Percentiles rank a stretch among this genome's conserved stretches.
These are phyloP conservation scores for Patellifolia procumbens DNA, from an alignment of 179 eudicot species.

Conservation along the genomic window DNA sequence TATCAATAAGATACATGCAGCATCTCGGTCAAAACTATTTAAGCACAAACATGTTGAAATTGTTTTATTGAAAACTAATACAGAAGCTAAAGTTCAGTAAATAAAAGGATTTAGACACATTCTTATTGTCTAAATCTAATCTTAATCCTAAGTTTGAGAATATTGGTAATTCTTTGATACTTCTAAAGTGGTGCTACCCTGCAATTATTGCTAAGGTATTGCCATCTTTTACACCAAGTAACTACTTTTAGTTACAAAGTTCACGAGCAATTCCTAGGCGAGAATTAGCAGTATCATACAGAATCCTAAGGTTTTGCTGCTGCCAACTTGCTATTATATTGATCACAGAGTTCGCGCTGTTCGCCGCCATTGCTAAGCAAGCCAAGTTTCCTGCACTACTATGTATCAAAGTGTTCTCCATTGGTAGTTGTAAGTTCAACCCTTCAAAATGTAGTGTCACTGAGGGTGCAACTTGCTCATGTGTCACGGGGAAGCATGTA, in stretches of 20 bases:
- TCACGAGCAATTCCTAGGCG: conserved; percentile 78
- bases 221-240: background rate
- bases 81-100: too few relatives aligned
- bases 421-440: conserved; percentile 60
- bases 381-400: conserved; percentile 66
- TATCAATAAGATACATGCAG: too few relatives aligned
- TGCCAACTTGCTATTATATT: conserved; percentile 86
- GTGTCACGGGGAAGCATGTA: conserved; percentile 69
- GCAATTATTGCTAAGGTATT: background rate
- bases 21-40: too few relatives aligned
- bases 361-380: conserved; percentile 82
- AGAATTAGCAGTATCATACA: conserved; percentile 67
- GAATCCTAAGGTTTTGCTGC: conserved; percentile 83
- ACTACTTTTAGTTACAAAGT: conserved; percentile 53
- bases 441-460: conserved; percentile 65
- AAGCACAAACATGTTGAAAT: too few relatives aligned
- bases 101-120: too few relatives aligned
- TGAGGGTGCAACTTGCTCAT: conserved; percentile 52
- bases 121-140: too few relatives aligned
- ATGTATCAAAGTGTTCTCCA: conserved; percentile 82
- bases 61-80: too few relatives aligned
- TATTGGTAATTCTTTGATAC: too few relatives aligned
- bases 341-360: conserved; percentile 62
- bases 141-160: background rate
- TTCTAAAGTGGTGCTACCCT: background rate